Evolutionary conservation across 139 green algal species (phyloP), one percentile per base, ranked within the genome.

Genomic region (Astrephomene gubernaculifera): DNA sequence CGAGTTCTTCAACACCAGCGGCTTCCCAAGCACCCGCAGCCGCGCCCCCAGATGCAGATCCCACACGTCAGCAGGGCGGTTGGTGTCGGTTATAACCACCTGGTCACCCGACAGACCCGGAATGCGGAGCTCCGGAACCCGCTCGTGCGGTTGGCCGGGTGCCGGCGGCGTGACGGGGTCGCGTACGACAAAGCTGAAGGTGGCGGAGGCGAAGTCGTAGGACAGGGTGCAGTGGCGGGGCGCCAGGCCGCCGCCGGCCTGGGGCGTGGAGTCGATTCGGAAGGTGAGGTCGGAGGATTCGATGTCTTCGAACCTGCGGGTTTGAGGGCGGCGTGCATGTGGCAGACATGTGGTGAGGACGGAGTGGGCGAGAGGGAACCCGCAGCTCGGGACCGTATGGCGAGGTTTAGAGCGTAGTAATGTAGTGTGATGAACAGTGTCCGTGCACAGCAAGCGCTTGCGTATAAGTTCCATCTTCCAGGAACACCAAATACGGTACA

Each of bases 11-110:
- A 85, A 31, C 25, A 53, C 35, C 44, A 85, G 44, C 33, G 19
- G 43, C 0, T 44, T 43, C 6, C 79, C 79, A 44, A 85, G 63
- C 33, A 85, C 44, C 44, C 44, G 64, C 79, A 85, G 43, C 31
- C 43, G 22, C 0, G 79, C 64, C 9, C 79, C 79, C n/a, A 85
- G 63, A 31, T 85, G 79, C n/a, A 85, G 79, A 64, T 85, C 79
- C 79, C 79, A 85, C 79, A 75, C 36, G 33, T 53, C 64, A 2
- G 64, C 76, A 2, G 39, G 60, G 7, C 76, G 76, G 25, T 22
- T 33, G 29, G 39, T 83, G 27, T 83, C 76, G 1, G 27, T 38
- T 19, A 83, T 24, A 4, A 24, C 31, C 41, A 84, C 78, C 78
- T 84, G 78, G n/a, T 84, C 76, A 19, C 27, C 29, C 2, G 7